Percentiles rank a stretch among this genome's conserved stretches.
These are phyloP conservation scores for Pinus tabuliformis DNA, from an alignment of 75 land plant genomes.

Conservation along the genomic window DNA sequence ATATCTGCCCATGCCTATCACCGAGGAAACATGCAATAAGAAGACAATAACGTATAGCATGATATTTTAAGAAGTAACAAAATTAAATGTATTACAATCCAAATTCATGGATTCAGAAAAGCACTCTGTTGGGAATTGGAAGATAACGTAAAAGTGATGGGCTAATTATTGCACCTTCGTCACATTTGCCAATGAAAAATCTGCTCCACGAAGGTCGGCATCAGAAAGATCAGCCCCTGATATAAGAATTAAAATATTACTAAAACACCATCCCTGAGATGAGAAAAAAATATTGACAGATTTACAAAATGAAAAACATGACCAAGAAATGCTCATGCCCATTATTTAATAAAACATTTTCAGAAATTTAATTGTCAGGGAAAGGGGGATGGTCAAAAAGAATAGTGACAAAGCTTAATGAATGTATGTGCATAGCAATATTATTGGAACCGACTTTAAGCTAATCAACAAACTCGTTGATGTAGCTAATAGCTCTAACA, in stretches of 20 bases:
- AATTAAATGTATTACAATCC: not conserved
- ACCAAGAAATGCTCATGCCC: too few relatives aligned
- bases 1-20: not conserved
- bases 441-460: not conserved
- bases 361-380: not conserved
- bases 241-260: not conserved
- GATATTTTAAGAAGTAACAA: not conserved
- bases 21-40: not conserved
- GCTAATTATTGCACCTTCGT: slow-evolving; percentile 50
- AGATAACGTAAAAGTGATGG: not conserved
- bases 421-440: not conserved
- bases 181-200: slow-evolving; percentile 90
- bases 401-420: not conserved
- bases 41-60: not conserved
- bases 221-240: slow-evolving; percentile 93
- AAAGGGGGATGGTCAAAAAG: not conserved
- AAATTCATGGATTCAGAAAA: not conserved
- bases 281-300: not conserved
- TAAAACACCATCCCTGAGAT: slow-evolving; percentile 57
- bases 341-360: not conserved
- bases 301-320: not conserved
- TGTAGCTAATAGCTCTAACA: not conserved
- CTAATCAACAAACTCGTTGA: not conserved
- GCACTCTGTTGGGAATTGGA: not conserved
- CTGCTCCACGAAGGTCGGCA: slow-evolving; percentile 89